A percentile compares a stretch with the other conserved stretches of the same genome.
Evolutionary conservation across 2,329 filamentous ascomycete species (phyloP).

Genomic region (Colletotrichum musae): DNA sequence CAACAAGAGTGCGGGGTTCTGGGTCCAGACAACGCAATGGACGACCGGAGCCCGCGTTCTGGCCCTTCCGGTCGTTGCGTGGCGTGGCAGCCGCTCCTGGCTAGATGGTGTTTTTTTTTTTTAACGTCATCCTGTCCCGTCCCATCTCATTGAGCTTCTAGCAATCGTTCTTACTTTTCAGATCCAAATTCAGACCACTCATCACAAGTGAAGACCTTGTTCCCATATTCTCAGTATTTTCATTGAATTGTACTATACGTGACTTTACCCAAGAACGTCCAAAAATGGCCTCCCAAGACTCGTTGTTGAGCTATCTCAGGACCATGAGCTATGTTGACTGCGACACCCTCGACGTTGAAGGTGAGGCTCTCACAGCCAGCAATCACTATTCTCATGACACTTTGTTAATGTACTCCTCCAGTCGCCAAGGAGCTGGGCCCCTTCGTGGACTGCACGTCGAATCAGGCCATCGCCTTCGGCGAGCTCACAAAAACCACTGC

Average conservation of each 20-base stretch:
- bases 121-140: no score
- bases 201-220: neutral
- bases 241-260: neutral
- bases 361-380: constrained; percentile 41
- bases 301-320: constrained; percentile 37
- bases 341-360: constrained; percentile 53
- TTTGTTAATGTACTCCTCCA: constrained; percentile 40
- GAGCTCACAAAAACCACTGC: constrained; percentile 48
- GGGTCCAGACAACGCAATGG: no score
- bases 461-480: constrained; percentile 53
- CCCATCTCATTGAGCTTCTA: no score
- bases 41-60: no score
- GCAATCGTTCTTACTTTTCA: no score
- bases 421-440: constrained; percentile 51
- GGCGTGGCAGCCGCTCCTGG: no score
- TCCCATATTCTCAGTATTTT: neutral
- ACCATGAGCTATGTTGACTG: constrained; percentile 49
- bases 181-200: no score
- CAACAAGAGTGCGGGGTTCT: no score
- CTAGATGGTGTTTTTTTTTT: no score
- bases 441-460: constrained; percentile 55
- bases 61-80: no score
- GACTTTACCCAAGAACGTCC: neutral
- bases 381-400: no score
- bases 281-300: constrained; percentile 17